phyloP scores from a whole-genome alignment of 257 asterid genomes.

The Ajuga chamaepitys region DNA sequence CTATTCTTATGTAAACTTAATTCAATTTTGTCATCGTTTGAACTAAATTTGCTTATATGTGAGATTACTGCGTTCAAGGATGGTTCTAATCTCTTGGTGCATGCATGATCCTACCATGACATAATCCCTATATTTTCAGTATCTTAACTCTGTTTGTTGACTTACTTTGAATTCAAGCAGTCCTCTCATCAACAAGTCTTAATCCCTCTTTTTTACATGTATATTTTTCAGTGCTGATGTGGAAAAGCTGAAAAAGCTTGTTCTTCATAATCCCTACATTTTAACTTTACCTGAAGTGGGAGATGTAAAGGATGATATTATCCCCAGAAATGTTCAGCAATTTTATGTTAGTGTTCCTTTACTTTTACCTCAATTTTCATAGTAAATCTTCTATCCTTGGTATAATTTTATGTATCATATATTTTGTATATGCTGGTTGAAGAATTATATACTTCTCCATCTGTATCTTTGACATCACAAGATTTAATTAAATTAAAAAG shows the following conservation, averaged over 20 bases:
- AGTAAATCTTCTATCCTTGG: not conserved
- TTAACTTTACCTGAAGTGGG: constrained; percentile 84
- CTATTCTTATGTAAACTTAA: not conserved
- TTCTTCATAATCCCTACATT: constrained; percentile 85
- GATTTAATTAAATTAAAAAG: too few species aligned
- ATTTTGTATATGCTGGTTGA: not conserved
- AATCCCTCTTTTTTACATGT: constrained; percentile 14
- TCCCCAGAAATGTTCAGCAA: constrained; percentile 90
- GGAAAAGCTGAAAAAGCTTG: constrained; percentile 87
- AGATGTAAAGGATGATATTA: constrained; percentile 68
- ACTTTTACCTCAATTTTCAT: not conserved
- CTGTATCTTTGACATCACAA: not conserved
- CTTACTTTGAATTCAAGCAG: not conserved
- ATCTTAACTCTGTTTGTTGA: not conserved
- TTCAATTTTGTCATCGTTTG: not conserved
- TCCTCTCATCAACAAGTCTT: not conserved
- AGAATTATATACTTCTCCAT: not conserved
- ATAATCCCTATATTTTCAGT: not conserved
- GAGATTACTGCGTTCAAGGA: not conserved
- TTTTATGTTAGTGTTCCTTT: constrained; percentile 54
- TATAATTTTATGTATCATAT: not conserved
- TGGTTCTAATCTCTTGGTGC: not conserved
- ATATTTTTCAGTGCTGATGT: constrained; percentile 67
- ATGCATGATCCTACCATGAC: not conserved
- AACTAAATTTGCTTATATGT: constrained; percentile 1